These are phyloP conservation scores for Phytophthora europaea DNA, from an alignment of 352 stramenopile genomes.

Conservation along the genomic window DNA sequence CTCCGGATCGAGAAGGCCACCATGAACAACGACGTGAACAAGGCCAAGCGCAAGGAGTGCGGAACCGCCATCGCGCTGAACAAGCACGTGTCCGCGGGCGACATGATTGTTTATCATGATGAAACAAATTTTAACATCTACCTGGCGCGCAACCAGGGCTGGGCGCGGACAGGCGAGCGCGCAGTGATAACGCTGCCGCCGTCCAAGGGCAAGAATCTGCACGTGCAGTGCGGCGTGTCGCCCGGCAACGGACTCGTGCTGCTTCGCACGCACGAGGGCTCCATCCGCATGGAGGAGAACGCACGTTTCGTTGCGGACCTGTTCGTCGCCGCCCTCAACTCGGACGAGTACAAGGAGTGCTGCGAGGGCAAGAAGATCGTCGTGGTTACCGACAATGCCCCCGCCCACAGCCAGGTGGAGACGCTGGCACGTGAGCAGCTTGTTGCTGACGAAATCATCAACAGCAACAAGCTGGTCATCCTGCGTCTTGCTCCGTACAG, in stretches of 20 bases:
- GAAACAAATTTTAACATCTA: conserved; percentile 20
- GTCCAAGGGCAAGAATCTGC: background rate
- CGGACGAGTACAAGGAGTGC: background rate
- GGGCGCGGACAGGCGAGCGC: conserved; percentile 9
- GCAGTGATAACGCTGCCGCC: background rate
- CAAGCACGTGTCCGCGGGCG: conserved; percentile 14
- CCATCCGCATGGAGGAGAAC: background rate
- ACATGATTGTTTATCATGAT: conserved; percentile 40
- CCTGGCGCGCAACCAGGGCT: conserved; percentile 7
- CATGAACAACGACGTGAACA: conserved; percentile 27
- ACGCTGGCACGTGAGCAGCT: background rate
- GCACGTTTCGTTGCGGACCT: background rate
- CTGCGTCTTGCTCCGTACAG: background rate
- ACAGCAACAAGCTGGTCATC: background rate
- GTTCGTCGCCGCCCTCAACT: background rate
- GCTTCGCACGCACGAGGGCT: background rate
- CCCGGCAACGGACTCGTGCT: background rate
- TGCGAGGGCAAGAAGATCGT: background rate
- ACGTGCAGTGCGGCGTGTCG: background rate
- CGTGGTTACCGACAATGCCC: background rate
- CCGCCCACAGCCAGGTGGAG: background rate
- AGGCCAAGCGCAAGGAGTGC: conserved; percentile 24
- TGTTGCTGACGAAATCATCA: background rate
- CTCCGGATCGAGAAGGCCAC: conserved; percentile 28
- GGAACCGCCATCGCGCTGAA: conserved; percentile 17